Base-by-base conservation (phyloP, 345 rosid species). In the Eucalyptus grandis region DNA sequence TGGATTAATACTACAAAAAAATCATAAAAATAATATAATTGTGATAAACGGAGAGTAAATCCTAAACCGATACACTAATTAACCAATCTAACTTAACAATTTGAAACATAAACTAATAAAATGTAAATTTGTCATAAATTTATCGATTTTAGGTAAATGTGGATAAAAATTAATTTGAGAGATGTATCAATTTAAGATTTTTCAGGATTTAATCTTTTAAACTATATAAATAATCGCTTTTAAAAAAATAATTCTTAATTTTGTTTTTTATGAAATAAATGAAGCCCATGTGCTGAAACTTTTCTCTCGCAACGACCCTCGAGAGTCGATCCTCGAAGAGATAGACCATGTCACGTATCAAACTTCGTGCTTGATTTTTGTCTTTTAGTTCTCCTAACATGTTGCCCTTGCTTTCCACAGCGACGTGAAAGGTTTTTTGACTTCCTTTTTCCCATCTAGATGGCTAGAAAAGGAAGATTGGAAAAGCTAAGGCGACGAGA, bases 51-150 rank as follows among this genome's bases (percentile, higher is more conserved):
- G 1, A 51, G 1, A 53, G 24, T 53, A 19, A 19, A 53, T 53
- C 5, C 5, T 5, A 19, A 53, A 21, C 0, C 26, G 11, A 8
- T 1, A 53, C 5, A 3, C 2, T 53, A 53, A 7, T 53, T 1
- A 53, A 53, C 10, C 1, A 17, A 51, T 51, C 22, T 0, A 51
- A 17, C 1, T 17, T 17, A 4, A 53, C 4, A 53, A 53, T 53
- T 53, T 47, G 14, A 11, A 47, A 49, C 1, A 1, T 1, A 53
- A 53, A 53, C 22, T 53, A 53, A 53, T 53, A 53, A 53, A 53
- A 53, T 0, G 1, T 53, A 53, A 53, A 53, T 19, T 19, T 19
- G 0, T 17, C 56, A 53, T 53, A 51, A 51, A 17, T 51, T 7
- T 51, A 17, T 51, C 1, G 0, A 0, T 51, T 51, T 17, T 2